A percentile compares a stretch with the other conserved stretches of the same genome.
Evolutionary conservation across 352 stramenopile species (phyloP).

Genomic region (Pythium guiyangense): DNA sequence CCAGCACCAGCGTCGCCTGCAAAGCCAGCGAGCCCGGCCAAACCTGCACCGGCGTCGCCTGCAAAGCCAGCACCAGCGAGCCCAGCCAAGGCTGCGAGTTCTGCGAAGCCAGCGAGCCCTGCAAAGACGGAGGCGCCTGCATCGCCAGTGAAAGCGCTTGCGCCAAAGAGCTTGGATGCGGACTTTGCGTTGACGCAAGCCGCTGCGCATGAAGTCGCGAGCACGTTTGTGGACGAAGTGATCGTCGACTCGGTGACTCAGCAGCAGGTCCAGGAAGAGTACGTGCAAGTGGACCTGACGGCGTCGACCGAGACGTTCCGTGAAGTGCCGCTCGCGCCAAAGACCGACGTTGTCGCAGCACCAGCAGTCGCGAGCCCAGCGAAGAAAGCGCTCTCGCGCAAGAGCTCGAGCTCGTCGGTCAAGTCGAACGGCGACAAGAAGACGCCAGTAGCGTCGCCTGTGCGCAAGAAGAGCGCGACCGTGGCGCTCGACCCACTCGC

Average conservation of each 20-base stretch:
- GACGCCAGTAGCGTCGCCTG: not conserved
- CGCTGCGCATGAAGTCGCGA: conserved; percentile 27
- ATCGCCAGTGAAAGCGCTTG: conserved; percentile 10
- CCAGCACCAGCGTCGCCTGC: not conserved
- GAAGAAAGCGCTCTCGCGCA: conserved; percentile 19
- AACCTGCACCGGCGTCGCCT: not conserved
- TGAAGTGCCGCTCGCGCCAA: conserved; percentile 15
- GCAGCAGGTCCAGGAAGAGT: conserved; percentile 39
- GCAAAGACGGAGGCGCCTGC: not conserved
- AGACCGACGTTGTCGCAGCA: not conserved
- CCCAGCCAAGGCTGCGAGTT: too few relatives aligned
- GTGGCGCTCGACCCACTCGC: conserved; percentile 4
- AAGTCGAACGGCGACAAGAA: conserved; percentile 25
- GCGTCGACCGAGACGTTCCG: conserved; percentile 34
- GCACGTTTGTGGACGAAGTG: conserved; percentile 35
- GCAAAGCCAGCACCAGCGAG: too few relatives aligned
- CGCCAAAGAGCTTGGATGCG: conserved; percentile 21
- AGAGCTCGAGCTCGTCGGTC: conserved; percentile 20
- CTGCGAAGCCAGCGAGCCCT: not conserved
- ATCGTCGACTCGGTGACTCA: conserved; percentile 42
- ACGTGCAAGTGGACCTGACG: conserved; percentile 65
- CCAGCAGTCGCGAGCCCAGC: conserved; percentile 6
- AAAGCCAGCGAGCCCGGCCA: not conserved
- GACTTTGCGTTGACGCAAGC: conserved; percentile 26
- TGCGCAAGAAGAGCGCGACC: conserved; percentile 9